A percentile compares a stretch with the other conserved stretches of the same genome.
These are phyloP conservation scores for Termitomyces sp. DNA, from an alignment of 768 basidiomycete genomes.

Conservation along the genomic window DNA sequence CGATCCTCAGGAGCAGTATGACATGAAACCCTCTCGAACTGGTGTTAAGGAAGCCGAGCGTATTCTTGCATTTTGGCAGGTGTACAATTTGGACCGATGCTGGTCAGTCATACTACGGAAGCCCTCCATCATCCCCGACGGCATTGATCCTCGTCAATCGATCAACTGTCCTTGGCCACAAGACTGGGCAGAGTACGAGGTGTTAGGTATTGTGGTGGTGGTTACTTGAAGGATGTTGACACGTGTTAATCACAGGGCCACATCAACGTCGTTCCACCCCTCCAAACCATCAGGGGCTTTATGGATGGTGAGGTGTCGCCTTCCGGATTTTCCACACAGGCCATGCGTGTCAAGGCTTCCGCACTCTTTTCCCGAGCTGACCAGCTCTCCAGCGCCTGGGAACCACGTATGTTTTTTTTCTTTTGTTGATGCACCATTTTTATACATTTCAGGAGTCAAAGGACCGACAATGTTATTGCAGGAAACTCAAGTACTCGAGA, in stretches of 20 bases:
- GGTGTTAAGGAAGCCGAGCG: conserved; percentile 67
- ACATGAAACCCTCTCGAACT: conserved; percentile 58
- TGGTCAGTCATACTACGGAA: conserved; percentile 77
- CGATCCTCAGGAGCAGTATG: conserved; percentile 35
- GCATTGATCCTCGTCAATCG: conserved; percentile 51
- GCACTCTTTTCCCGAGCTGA: conserved; percentile 71
- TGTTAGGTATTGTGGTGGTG: conserved; percentile 40
- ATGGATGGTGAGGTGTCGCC: conserved; percentile 56
- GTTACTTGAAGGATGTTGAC: conserved; percentile 6
- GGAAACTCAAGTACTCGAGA: conserved; percentile 61
- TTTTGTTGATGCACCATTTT: not conserved
- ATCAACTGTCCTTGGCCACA: conserved; percentile 81
- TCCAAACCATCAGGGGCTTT: conserved; percentile 63
- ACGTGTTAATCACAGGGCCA: conserved; percentile 49
- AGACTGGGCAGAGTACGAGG: conserved; percentile 67
- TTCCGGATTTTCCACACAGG: conserved; percentile 59
- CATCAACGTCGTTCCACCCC: conserved; percentile 46
- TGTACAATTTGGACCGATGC: conserved; percentile 76
- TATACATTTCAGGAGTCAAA: conserved; percentile 35
- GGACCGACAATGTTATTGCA: conserved; percentile 49
- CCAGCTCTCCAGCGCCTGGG: conserved; percentile 58
- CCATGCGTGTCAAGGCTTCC: conserved; percentile 75
- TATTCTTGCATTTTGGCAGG: conserved; percentile 80
- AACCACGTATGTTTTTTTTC: conserved; percentile 42
- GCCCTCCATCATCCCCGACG: conserved; percentile 65